Percentiles rank a stretch among this genome's conserved stretches.
Evolutionary conservation across 2,329 filamentous ascomycete genomes (phyloP).

Genomic region (Neonectria coccinea): DNA sequence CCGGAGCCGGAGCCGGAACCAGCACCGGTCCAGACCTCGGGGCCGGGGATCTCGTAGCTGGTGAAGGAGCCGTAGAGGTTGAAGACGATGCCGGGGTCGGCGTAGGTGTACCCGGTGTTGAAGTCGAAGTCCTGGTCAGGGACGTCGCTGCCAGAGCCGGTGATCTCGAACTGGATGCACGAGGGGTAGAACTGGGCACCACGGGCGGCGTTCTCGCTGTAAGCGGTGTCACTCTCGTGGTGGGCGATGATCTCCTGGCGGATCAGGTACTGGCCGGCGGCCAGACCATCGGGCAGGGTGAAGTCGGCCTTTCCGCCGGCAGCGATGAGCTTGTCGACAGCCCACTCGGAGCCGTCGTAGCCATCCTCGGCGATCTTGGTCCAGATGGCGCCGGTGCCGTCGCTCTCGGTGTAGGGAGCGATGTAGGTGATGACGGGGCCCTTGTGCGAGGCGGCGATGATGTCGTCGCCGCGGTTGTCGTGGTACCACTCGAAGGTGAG

Average conservation of each 20-base stretch:
- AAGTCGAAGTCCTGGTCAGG: slow-evolving; percentile 59
- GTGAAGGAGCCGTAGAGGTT: slow-evolving; percentile 63
- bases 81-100: slow-evolving; percentile 69
- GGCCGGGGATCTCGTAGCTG: slow-evolving; percentile 52
- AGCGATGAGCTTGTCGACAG: slow-evolving; percentile 58
- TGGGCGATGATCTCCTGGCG: slow-evolving; percentile 67
- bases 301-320: slow-evolving; percentile 63
- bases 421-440: slow-evolving; percentile 67
- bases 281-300: slow-evolving; percentile 59
- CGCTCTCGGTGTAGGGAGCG: slow-evolving; percentile 54
- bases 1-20: slow-evolving; percentile 31
- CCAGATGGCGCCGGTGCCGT: slow-evolving; percentile 64
- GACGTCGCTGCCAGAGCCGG: slow-evolving; percentile 56
- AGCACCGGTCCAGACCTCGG: slow-evolving; percentile 47
- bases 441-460: slow-evolving; percentile 64
- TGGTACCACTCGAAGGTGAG: slow-evolving; percentile 64
- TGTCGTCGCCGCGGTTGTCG: slow-evolving; percentile 61
- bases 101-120: slow-evolving; percentile 66
- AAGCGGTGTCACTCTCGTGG: slow-evolving; percentile 57
- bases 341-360: slow-evolving; percentile 56
- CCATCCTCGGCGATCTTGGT: slow-evolving; percentile 57
- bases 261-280: slow-evolving; percentile 64
- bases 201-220: slow-evolving; percentile 48
- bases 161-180: slow-evolving; percentile 71
- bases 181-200: slow-evolving; percentile 62